Percentiles rank a stretch among this genome's conserved stretches.
These are phyloP conservation scores for Cetraspora pellucida DNA, from an alignment of 192 early-diverging fungal genomes.

Conservation along the genomic window DNA sequence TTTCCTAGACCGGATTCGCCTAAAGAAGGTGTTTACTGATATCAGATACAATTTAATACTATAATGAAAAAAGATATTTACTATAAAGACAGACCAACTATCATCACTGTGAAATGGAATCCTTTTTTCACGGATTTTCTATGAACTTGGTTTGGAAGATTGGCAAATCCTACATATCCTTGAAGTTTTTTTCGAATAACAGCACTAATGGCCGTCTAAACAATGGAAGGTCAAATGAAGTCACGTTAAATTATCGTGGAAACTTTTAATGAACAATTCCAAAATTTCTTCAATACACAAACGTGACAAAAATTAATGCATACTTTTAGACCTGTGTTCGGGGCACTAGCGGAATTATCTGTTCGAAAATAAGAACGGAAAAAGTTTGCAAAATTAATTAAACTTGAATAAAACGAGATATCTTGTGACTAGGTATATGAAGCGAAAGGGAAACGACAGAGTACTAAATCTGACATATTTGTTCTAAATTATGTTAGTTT, in stretches of 20 bases:
- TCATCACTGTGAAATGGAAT: constrained; percentile 96
- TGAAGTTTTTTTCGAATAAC: constrained; percentile 46
- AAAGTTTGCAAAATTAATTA: background rate
- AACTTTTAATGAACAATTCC: background rate
- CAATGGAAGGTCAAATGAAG: background rate
- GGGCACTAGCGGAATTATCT: constrained; percentile 13
- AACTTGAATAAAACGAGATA: background rate
- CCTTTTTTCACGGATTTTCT: constrained; percentile 91
- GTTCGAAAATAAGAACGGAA: background rate
- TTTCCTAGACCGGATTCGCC: constrained; percentile 96
- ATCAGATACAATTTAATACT: background rate
- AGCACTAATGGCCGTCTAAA: constrained; percentile 38
- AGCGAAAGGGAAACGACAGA: too few species aligned
- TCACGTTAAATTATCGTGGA: background rate
- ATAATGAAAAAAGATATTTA: background rate
- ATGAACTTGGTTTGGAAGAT: constrained; percentile 93
- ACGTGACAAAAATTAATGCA: background rate
- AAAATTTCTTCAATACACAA: background rate
- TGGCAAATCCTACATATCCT: constrained; percentile 85
- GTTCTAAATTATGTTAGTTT: too few species aligned
- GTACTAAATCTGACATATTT: too few species aligned
- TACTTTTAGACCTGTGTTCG: constrained; percentile 2
- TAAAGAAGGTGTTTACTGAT: constrained; percentile 36
- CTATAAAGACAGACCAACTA: constrained; percentile 68
- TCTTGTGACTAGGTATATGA: background rate